Conservation (phyloP, 768 basidiomycete species). For the Tylopilus felleus region DNA sequence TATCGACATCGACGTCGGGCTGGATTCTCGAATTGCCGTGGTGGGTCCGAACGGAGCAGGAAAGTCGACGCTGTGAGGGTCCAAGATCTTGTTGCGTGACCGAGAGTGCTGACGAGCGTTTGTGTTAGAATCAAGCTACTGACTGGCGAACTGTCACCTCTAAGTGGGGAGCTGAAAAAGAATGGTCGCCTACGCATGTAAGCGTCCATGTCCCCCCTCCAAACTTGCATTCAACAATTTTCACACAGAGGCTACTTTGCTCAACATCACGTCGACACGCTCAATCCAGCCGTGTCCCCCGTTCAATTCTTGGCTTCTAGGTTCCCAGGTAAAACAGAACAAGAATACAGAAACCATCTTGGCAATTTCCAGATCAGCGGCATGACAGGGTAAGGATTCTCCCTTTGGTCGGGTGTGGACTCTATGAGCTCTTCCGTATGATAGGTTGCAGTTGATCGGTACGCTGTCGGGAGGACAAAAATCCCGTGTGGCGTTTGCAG, state of each 20-base stretch:
- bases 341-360: constrained; percentile 92
- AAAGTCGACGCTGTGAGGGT: constrained; percentile 85
- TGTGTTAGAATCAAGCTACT: constrained; percentile 74
- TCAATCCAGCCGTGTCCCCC: constrained; percentile 80
- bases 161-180: constrained; percentile 74
- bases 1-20: constrained; percentile 85
- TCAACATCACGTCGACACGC: constrained; percentile 94
- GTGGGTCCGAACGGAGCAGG: constrained; percentile 95
- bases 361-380: constrained; percentile 98
- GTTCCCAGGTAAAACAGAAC: constrained; percentile 93
- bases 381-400: constrained; percentile 72
- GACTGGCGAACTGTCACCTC: constrained; percentile 18
- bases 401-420: background rate
- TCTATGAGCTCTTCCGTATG: background rate
- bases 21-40: constrained; percentile 94
- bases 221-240: background rate
- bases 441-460: constrained; percentile 80
- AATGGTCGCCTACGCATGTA: constrained; percentile 92
- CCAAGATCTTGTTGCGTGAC: background rate
- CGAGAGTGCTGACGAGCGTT: constrained; percentile 1
- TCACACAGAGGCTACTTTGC: constrained; percentile 77
- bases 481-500: constrained; percentile 90
- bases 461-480: constrained; percentile 96
- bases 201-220: constrained; percentile 23
- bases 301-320: constrained; percentile 90